phyloP scores from a whole-genome alignment of 306 rosid genomes.

The Prunus mira region DNA sequence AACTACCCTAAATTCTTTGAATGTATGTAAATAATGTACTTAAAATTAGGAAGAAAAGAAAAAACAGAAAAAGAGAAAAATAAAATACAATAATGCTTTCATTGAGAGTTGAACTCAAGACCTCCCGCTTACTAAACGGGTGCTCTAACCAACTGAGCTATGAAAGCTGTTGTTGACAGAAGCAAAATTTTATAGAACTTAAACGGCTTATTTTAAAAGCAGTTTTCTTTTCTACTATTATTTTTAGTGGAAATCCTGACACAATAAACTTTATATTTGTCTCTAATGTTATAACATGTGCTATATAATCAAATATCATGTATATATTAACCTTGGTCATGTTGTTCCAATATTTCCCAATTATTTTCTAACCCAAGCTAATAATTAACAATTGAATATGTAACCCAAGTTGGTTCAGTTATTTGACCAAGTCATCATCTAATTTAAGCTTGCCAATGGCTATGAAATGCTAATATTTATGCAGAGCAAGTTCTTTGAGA shows the following conservation, averaged over 20 bases:
- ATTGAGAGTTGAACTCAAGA: conserved; percentile 37
- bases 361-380: neutral
- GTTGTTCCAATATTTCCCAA: neutral
- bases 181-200: neutral
- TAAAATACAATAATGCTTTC: neutral
- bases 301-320: too few relatives aligned
- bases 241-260: too few relatives aligned
- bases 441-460: neutral
- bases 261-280: too few relatives aligned
- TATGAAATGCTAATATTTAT: neutral
- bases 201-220: neutral
- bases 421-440: neutral
- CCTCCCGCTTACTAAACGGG: conserved; percentile 45
- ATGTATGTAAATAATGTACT: neutral
- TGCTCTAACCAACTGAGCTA: conserved; percentile 41
- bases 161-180: neutral
- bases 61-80: accelerated
- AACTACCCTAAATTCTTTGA: neutral
- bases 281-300: too few relatives aligned
- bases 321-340: neutral
- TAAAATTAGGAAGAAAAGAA: neutral
- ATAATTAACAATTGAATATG: too few relatives aligned
- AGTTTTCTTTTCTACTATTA: neutral
- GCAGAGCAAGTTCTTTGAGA: conserved; percentile 98
- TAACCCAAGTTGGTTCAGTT: too few relatives aligned